phyloP scores from a whole-genome alignment of 352 stramenopile genomes.

The Pythium monospermum region DNA sequence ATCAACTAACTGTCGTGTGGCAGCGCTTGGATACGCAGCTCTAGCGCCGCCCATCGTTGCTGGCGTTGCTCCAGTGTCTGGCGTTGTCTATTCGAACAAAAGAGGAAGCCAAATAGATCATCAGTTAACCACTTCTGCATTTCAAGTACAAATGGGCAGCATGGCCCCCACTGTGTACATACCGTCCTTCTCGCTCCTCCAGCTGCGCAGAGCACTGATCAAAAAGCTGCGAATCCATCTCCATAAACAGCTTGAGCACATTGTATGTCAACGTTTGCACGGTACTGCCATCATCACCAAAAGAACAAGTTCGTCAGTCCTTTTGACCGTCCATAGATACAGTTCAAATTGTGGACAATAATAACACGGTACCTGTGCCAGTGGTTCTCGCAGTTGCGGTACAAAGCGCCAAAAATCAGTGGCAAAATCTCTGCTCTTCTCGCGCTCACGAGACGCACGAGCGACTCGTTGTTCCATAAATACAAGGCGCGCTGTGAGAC shows the following conservation, averaged over 20 bases:
- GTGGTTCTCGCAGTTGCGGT: conserved; percentile 89
- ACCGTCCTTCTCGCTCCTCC: conserved; percentile 56
- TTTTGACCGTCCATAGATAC: conserved; percentile 85
- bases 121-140: too few species aligned
- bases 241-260: conserved; percentile 72
- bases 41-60: conserved; percentile 44
- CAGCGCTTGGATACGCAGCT: conserved; percentile 36
- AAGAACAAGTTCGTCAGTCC: background rate
- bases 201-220: conserved; percentile 76
- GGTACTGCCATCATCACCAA: too few species aligned
- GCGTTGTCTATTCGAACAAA: conserved; percentile 15
- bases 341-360: too few species aligned
- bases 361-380: too few species aligned
- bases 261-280: conserved; percentile 40
- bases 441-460: conserved; percentile 93
- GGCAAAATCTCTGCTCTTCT: conserved; percentile 92
- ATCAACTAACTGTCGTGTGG: conserved; percentile 15
- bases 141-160: too few species aligned
- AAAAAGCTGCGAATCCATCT: conserved; percentile 94
- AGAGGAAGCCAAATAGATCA: background rate
- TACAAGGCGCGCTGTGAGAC: conserved; percentile 96
- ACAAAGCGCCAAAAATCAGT: conserved; percentile 92
- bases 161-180: too few species aligned
- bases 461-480: conserved; percentile 98
- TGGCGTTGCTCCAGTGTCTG: conserved; percentile 45